These are phyloP conservation scores for Suhomyces xylopsoci DNA, from an alignment of 805 yeast species.

Conservation along the genomic window DNA sequence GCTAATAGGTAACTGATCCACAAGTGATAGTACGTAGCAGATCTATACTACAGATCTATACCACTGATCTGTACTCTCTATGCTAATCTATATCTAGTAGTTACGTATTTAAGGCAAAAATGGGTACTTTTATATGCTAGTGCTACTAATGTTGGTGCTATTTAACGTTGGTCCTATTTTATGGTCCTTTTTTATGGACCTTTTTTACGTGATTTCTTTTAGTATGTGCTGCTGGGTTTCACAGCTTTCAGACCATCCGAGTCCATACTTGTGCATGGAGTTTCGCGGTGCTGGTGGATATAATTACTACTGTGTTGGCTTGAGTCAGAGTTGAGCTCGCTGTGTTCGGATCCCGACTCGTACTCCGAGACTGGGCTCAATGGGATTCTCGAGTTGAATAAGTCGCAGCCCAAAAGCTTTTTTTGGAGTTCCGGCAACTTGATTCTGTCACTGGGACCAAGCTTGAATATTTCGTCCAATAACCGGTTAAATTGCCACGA, in stretches of 20 bases:
- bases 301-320: not conserved
- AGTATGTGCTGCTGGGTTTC: not conserved
- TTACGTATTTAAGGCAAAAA: too few relatives aligned
- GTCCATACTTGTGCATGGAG: not conserved
- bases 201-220: too few relatives aligned
- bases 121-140: too few relatives aligned
- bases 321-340: not conserved
- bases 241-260: not conserved
- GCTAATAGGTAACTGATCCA: too few relatives aligned
- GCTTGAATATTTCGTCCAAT: slow-evolving; percentile 41
- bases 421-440: slow-evolving; percentile 35
- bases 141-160: not conserved
- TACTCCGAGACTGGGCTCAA: not conserved
- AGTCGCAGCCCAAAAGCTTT: not conserved
- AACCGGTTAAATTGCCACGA: slow-evolving; percentile 58
- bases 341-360: not conserved
- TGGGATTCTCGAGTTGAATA: not conserved
- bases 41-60: too few relatives aligned
- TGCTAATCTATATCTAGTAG: too few relatives aligned
- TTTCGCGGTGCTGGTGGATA: not conserved
- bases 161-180: too few relatives aligned
- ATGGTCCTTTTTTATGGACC: too few relatives aligned
- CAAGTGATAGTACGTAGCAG: too few relatives aligned
- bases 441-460: slow-evolving; percentile 50
- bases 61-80: too few relatives aligned